phyloP scores from a whole-genome alignment of 73 alveolate genomes.

The Tetrahymena borealis region DNA sequence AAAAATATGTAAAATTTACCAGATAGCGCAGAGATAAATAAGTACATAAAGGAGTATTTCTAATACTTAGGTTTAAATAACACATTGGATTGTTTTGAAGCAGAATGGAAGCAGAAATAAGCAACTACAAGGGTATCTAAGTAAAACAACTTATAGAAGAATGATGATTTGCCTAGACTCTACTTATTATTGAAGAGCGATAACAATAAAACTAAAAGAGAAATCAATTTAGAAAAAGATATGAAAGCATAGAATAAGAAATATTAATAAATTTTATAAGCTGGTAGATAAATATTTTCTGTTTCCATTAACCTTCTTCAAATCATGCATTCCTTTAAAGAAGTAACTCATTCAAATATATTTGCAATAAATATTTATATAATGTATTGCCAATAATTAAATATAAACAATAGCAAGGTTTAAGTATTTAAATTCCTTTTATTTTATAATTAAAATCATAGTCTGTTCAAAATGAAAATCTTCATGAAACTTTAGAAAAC shows the following conservation, averaged over 20 bases:
- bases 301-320: slow-evolving; percentile 80
- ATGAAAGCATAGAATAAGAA: slow-evolving; percentile 69
- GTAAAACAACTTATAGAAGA: slow-evolving; percentile 19
- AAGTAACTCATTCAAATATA: neutral
- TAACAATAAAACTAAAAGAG: slow-evolving; percentile 69
- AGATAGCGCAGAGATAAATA: slow-evolving; percentile 56
- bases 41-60: slow-evolving; percentile 77
- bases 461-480: slow-evolving; percentile 71
- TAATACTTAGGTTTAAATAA: slow-evolving; percentile 59
- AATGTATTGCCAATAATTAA: too few species aligned
- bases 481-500: slow-evolving; percentile 83
- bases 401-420: too few species aligned
- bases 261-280: slow-evolving; percentile 72
- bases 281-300: slow-evolving; percentile 86
- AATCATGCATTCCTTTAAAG: slow-evolving; percentile 78
- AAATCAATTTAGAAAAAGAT: slow-evolving; percentile 78
- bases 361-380: neutral
- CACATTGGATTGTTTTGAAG: slow-evolving; percentile 87
- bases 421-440: too few species aligned
- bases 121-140: slow-evolving; percentile 40
- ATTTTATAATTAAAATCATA: slow-evolving; percentile 46
- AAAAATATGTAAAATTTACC: slow-evolving; percentile 1
- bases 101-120: slow-evolving; percentile 65
- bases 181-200: slow-evolving; percentile 69
- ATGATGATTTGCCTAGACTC: slow-evolving; percentile 71